These are phyloP conservation scores for Paspalum notatum DNA, from an alignment of 176 grass and related monocot genomes.

Conservation along the genomic window DNA sequence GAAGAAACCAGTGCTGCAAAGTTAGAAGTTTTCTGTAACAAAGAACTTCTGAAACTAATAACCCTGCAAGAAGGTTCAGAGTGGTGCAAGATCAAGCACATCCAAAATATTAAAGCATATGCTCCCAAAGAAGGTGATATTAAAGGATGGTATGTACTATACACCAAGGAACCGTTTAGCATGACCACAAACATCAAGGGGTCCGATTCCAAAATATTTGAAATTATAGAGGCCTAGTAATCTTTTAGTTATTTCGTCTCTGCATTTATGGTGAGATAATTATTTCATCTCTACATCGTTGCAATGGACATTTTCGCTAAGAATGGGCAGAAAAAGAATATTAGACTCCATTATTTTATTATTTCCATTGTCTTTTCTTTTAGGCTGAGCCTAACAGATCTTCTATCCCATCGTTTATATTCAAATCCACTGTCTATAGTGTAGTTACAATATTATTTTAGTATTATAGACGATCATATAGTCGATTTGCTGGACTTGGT, in stretches of 20 bases:
- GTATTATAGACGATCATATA: too few relatives aligned
- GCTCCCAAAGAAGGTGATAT: constrained; percentile 17
- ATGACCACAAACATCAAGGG: constrained; percentile 18
- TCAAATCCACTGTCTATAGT: too few relatives aligned
- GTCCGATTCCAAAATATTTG: not conserved
- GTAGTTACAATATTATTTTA: too few relatives aligned
- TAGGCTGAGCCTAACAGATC: too few relatives aligned
- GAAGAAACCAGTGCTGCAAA: constrained; percentile 35
- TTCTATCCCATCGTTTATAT: too few relatives aligned
- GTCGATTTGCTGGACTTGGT: too few relatives aligned
- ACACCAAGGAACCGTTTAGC: constrained; percentile 34
- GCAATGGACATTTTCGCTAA: too few relatives aligned
- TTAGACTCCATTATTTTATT: too few relatives aligned
- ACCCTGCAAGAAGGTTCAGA: constrained; percentile 35
- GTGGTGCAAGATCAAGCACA: constrained; percentile 50
- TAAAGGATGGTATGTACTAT: constrained; percentile 26
- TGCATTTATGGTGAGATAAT: not conserved
- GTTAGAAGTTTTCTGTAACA: constrained; percentile 45
- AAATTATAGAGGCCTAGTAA: not conserved
- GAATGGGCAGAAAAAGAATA: too few relatives aligned
- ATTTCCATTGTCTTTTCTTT: too few relatives aligned
- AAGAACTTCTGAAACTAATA: constrained; percentile 26
- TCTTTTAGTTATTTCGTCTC: not conserved
- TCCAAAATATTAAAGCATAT: constrained; percentile 35
- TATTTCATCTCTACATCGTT: too few relatives aligned